Evolutionary conservation across 108 stramenopile species (phyloP), one percentile per base, ranked within the genome.

Genomic region (Stephanodiscus minutulus): DNA sequence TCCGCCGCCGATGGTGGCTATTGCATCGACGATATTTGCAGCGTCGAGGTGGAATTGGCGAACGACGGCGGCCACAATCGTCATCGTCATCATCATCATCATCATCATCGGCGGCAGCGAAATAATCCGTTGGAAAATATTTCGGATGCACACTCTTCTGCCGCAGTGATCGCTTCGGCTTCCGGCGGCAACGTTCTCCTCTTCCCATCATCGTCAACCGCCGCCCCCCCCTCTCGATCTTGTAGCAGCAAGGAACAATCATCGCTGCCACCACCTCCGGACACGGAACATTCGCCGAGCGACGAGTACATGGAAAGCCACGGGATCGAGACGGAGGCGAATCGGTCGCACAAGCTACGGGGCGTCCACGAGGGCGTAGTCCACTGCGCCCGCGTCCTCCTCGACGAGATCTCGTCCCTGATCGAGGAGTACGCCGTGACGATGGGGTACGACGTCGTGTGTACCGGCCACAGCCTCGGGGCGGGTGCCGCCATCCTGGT

Each of bases 401-500:
- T 82, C 22, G 41, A 11, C 41, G 77, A 82, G 36, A 79, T 82
- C n/a, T 54, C 68, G 6, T 77, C 77, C 17, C 72, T 82, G 5
- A 64, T 82, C 17, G 82, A 82, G 48, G 82, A 82, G 44, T 79
- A 73, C 70, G 80, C 73, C 0, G 35, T 73, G 5, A 74, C 73
- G 7, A 70, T 79, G 55, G 58, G 71, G 3, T 87, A 80, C 56
- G 54, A 71, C 31, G 59, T 91, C 0, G 65, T 88, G 1, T 70
- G 85, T 62, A 77, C 76, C 48, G 90, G 90, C 28, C 90, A 91
- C 41, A 81, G 77, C 41, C 64, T 91, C 4, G 90, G 90, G 21
- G 90, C 79, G 0, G 85, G 88, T 0, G 74, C 80, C 22, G 88
- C 86, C 3, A 43, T 62, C n/a, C 22, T 91, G 20, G 24, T 86